Evolutionary conservation across 108 stramenopile species (phyloP), one percentile per base, ranked within the genome.

Genomic region (Epithemia pelagica): DNA sequence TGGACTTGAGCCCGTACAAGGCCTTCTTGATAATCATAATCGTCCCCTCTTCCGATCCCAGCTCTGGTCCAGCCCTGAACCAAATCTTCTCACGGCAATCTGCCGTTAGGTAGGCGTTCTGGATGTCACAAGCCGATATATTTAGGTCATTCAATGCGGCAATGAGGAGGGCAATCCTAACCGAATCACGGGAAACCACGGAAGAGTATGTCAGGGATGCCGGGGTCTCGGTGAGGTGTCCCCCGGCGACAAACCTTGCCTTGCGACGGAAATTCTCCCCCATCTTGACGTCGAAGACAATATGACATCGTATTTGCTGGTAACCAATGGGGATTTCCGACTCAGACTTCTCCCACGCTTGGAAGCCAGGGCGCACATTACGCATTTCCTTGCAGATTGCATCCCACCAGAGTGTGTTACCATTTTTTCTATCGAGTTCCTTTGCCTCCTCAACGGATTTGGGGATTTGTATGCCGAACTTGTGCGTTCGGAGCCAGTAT

Each of bases 361-460:
- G 62, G 52, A 84, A 82, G 22, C 81, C 81, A 2, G 74, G 31
- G n/a, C 62, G 15, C 1, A 77, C 66, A 24, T 78, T 82, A 0
- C 7, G 20, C 62, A 70, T 31, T 59, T 73, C 77, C 82, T 73
- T 72, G 52, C 54, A 46, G 8, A 79, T 28, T 46, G 78, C 78
- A 10, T 73, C 28, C 0, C 51, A 19, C 78, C 71, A 79, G 56
- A 66, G 73, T 26, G 62, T 51, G 18, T 58, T 76, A 0, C 78
- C 78, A 19, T 58, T 79, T 25, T 59, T 24, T 30, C 28, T 25
- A 28, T 80, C 79, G 7, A 80, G 52, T 46, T 58, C 0, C 1
- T 64, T 28, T 23, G 75, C 79, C n/a, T 73, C 68, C 22, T 58
- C 30, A 0, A 72, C 72, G 0, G 61, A 54, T 52, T 76, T 68